Conservation (phyloP, 139 green algal species). For the Micractinium conductrix region DNA sequence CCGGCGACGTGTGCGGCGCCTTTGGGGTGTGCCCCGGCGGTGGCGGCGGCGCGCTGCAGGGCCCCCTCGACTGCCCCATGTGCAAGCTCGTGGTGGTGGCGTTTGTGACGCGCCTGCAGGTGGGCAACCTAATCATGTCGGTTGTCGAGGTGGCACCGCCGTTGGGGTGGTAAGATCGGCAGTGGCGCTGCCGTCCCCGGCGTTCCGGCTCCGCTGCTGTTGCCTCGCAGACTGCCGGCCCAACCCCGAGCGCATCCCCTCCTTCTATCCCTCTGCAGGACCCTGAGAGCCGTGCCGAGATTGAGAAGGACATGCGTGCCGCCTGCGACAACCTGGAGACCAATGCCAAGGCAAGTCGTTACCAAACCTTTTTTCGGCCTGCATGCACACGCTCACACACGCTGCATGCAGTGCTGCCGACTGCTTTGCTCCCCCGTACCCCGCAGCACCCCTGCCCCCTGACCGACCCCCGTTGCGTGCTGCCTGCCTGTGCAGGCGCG, state of each 20-base stretch:
- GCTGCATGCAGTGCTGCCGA: no score
- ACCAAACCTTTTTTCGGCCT: no score
- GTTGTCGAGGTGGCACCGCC: no score
- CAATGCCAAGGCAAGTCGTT: not conserved
- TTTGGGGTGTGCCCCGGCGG: conserved; percentile 29
- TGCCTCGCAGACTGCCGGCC: not conserved
- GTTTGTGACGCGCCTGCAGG: conserved; percentile 30
- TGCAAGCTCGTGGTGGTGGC: conserved; percentile 33
- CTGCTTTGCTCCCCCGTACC: no score
- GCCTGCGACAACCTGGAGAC: conserved; percentile 11
- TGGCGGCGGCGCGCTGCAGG: no score
- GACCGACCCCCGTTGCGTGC: not conserved
- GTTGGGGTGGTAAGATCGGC: no score
- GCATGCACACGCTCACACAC: no score
- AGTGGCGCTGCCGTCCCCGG: no score
- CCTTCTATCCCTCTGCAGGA: conserved; percentile 20
- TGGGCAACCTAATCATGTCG: no score
- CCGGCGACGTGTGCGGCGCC: conserved; percentile 27
- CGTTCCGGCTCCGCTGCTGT: no score
- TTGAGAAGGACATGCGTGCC: conserved; percentile 20
- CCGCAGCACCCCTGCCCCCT: no score
- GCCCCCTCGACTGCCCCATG: conserved; percentile 42
- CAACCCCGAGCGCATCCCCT: not conserved
- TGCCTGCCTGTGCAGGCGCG: not conserved
- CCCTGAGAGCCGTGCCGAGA: conserved; percentile 2